Conservation (phyloP, 2,329 filamentous ascomycete genomes). For the Aurifilum marmelostoma region DNA sequence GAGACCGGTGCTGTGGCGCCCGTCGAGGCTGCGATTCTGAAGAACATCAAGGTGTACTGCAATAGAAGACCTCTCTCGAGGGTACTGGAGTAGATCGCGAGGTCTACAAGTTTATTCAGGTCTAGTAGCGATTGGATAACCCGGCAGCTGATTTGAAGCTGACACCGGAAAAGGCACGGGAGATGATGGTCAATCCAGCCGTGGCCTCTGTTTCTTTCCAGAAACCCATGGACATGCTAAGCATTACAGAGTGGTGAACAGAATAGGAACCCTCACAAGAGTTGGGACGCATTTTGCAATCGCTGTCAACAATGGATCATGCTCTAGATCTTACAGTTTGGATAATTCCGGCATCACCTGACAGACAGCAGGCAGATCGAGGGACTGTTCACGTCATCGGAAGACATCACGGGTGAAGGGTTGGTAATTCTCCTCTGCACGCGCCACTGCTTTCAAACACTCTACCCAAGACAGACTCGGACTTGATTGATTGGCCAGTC, state of each 20-base stretch:
- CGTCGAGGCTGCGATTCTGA: neutral
- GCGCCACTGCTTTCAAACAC: no score
- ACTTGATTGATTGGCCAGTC: no score
- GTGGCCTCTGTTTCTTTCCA: neutral
- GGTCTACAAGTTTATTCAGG: neutral
- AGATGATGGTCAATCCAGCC: neutral
- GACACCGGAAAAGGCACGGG: neutral
- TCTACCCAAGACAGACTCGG: no score
- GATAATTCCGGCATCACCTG: no score
- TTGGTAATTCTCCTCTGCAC: no score
- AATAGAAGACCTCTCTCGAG: neutral
- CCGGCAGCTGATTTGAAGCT: neutral
- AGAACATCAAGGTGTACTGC: neutral
- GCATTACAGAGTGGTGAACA: neutral
- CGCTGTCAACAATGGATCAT: no score
- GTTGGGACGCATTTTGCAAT: no score
- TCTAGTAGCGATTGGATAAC: neutral
- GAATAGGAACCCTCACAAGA: neutral
- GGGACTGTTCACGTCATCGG: no score
- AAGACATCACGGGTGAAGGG: no score
- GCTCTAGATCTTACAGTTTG: no score
- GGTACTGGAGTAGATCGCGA: neutral
- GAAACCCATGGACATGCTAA: neutral
- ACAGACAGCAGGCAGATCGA: no score
- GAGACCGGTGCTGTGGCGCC: neutral